phyloP scores from a whole-genome alignment of 805 yeast genomes.

The Yarrowia yakushimensis region DNA sequence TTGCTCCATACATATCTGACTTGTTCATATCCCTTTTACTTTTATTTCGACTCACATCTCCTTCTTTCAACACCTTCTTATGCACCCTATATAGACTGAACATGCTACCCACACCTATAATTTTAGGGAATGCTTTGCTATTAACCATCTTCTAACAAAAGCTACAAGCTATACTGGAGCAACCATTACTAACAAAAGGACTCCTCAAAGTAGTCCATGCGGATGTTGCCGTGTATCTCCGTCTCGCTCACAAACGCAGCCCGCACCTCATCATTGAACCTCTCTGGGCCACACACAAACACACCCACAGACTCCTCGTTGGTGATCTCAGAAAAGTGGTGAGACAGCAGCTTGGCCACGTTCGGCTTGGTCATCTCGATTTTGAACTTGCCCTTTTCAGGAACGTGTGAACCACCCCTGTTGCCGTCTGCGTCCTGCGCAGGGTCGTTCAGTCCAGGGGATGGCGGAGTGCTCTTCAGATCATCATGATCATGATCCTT shows the following conservation, averaged over 20 bases:
- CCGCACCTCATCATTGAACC: slow-evolving; percentile 21
- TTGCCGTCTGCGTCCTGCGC: neutral
- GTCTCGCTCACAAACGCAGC: neutral
- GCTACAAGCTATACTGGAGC: neutral
- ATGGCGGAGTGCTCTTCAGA: neutral
- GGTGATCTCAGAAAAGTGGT: neutral
- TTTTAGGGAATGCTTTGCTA: neutral
- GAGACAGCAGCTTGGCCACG: neutral
- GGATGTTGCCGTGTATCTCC: neutral
- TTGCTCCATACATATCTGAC: too few species aligned
- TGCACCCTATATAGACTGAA: neutral
- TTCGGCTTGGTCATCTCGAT: slow-evolving; percentile 3
- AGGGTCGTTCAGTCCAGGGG: neutral
- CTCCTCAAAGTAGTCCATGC: slow-evolving; percentile 22
- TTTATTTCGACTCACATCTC: neutral
- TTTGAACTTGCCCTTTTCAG: neutral
- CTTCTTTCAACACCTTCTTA: neutral
- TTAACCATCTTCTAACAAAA: neutral
- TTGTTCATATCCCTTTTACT: too few species aligned
- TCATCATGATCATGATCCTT: neutral
- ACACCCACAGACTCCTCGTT: slow-evolving; percentile 8
- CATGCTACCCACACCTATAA: neutral
- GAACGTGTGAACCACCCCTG: neutral
- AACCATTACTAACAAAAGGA: slow-evolving; percentile 8
- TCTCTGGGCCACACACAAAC: slow-evolving; percentile 17